phyloP scores from a whole-genome alignment of 768 basidiomycete genomes.

The Agrocybe praecox region DNA sequence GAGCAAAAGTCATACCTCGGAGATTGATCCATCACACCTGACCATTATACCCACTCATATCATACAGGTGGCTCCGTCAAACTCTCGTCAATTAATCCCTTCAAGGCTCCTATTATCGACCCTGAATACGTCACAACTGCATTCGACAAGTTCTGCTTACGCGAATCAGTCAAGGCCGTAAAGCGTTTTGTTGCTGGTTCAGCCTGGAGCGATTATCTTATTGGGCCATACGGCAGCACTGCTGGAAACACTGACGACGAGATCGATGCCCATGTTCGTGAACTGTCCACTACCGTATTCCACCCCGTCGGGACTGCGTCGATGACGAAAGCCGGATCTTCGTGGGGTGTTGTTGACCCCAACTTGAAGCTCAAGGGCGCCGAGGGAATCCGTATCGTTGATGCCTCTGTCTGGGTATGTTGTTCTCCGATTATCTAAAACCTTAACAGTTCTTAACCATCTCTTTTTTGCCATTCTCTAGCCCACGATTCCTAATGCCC shows the following conservation, averaged over 20 bases:
- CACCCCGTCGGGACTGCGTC: neutral
- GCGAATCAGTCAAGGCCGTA: neutral
- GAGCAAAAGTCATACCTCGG: conserved; percentile 7
- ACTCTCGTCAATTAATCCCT: neutral
- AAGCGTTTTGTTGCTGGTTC: neutral
- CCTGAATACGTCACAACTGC: neutral
- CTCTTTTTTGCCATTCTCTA: conserved; percentile 1
- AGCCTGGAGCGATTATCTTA: neutral
- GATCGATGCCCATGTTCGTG: neutral
- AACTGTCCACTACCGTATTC: neutral
- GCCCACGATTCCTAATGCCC: conserved; percentile 28
- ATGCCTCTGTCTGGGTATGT: neutral
- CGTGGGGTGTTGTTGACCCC: neutral
- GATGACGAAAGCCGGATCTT: neutral
- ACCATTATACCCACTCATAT: neutral
- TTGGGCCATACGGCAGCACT: neutral
- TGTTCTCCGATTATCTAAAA: neutral
- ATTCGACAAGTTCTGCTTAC: neutral
- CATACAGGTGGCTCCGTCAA: neutral
- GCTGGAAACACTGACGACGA: neutral
- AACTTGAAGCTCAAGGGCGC: conserved; percentile 1
- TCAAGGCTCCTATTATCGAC: neutral
- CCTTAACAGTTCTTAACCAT: neutral
- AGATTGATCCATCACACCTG: neutral
- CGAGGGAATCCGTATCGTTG: neutral